phyloP scores from a whole-genome alignment of 768 basidiomycete genomes.

The Lentinus tigrinus region DNA sequence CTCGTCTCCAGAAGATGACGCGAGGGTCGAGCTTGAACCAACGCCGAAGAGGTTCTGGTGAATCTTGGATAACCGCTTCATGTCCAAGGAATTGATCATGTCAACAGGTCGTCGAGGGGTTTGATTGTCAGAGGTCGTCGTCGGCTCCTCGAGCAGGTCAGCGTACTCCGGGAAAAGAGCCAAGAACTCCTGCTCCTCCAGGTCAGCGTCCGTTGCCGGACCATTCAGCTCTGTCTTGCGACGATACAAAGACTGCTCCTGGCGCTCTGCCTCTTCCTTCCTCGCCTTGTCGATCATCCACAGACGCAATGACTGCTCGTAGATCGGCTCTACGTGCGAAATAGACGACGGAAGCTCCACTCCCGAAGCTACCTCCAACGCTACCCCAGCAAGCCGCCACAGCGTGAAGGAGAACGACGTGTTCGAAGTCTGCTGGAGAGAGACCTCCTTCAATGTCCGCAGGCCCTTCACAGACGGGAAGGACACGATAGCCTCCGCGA shows the following conservation, averaged over 20 bases:
- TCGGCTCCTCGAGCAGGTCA: constrained; percentile 42
- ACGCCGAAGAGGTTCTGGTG: constrained; percentile 45
- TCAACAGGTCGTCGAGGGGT: constrained; percentile 4
- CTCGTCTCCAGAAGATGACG: constrained; percentile 7
- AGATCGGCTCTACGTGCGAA: constrained; percentile 45
- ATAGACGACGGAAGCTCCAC: constrained; percentile 33
- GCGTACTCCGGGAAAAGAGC: constrained; percentile 85
- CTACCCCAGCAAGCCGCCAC: constrained; percentile 47
- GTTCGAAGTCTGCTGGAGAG: constrained; percentile 21
- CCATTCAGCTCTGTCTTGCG: constrained; percentile 52
- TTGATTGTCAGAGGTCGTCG: not conserved
- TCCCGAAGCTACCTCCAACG: constrained; percentile 45
- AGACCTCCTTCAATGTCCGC: constrained; percentile 24
- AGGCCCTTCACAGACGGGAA: constrained; percentile 57
- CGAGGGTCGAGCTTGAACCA: not conserved
- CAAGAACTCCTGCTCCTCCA: constrained; percentile 82
- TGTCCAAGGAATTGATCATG: constrained; percentile 35
- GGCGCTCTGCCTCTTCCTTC: constrained; percentile 60
- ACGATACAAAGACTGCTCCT: constrained; percentile 76
- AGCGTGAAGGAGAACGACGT: constrained; percentile 44
- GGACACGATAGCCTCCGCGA: constrained; percentile 37
- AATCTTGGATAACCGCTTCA: constrained; percentile 42
- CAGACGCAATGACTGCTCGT: constrained; percentile 71
- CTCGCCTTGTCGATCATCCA: constrained; percentile 83
- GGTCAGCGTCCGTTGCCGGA: constrained; percentile 63